phyloP scores from a whole-genome alignment of 2,329 filamentous ascomycete species.

The Talaromyces sp. region DNA sequence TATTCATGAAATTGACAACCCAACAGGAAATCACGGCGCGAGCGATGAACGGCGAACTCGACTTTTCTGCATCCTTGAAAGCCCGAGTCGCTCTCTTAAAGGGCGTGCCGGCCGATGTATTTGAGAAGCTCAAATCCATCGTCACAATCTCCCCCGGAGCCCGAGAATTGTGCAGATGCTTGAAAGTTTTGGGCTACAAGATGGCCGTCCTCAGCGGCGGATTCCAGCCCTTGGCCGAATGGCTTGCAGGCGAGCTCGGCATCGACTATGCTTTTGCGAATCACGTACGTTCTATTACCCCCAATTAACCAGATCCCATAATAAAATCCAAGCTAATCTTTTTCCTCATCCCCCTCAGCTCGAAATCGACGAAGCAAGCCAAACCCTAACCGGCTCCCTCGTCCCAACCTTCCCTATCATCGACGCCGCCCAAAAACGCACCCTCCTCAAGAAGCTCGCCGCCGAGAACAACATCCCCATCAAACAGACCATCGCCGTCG shows the following conservation, averaged over 20 bases:
- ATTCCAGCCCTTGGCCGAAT: conserved; percentile 81
- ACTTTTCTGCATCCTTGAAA: conserved; percentile 79
- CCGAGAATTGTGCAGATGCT: conserved; percentile 62
- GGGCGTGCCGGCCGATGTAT: conserved; percentile 73
- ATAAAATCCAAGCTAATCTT: too few relatives aligned
- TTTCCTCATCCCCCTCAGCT: too few relatives aligned
- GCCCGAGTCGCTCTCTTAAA: conserved; percentile 75
- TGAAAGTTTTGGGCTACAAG: conserved; percentile 76
- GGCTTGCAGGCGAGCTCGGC: conserved; percentile 74
- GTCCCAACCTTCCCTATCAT: conserved; percentile 52
- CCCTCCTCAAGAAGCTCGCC: conserved; percentile 51
- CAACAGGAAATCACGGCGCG: conserved; percentile 71
- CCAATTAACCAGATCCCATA: not conserved
- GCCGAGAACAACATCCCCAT: conserved; percentile 49
- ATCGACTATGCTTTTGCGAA: conserved; percentile 89
- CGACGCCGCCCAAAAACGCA: conserved; percentile 53
- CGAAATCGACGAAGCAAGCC: conserved; percentile 41
- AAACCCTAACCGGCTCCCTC: conserved; percentile 54
- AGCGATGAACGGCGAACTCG: conserved; percentile 93
- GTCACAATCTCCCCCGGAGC: conserved; percentile 81
- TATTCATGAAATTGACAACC: not conserved
- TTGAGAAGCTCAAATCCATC: conserved; percentile 66
- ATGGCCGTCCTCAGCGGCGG: conserved; percentile 89
- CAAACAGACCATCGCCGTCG: conserved; percentile 53
- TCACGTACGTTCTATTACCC: conserved; percentile 47